A percentile compares a stretch with the other conserved stretches of the same genome.
Evolutionary conservation across 352 stramenopile genomes (phyloP).

Genomic region (Pythium aquatile): DNA sequence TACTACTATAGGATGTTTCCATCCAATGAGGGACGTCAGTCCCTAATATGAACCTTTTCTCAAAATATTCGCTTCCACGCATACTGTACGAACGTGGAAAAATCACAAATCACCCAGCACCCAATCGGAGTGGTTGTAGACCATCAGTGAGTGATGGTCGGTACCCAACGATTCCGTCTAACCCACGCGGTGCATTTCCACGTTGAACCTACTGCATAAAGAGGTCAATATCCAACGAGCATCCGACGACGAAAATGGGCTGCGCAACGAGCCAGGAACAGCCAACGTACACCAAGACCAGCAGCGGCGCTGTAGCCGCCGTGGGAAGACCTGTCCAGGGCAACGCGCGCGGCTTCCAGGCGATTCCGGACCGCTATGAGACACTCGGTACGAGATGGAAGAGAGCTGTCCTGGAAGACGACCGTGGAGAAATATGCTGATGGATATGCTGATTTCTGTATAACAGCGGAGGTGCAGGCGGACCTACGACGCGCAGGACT

Average conservation of each 20-base stretch:
- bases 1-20: too few relatives aligned
- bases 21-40: background rate
- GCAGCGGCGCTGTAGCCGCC: background rate
- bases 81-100: too few relatives aligned
- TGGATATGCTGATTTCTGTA: background rate
- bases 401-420: too few relatives aligned
- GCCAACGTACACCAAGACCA: constrained; percentile 5
- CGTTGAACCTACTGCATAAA: background rate
- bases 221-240: background rate
- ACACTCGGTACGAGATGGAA: constrained; percentile 36
- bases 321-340: background rate
- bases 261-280: constrained; percentile 19
- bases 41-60: background rate
- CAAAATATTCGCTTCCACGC: constrained; percentile 1
- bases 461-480: constrained; percentile 47
- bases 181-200: background rate
- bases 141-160: background rate
- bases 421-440: background rate
- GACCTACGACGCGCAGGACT: constrained; percentile 47
- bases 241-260: constrained; percentile 13
- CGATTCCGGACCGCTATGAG: constrained; percentile 59
- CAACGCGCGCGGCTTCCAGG: constrained; percentile 28
- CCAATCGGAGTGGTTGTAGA: constrained; percentile 12
- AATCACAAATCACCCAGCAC: background rate
- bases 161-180: background rate